Conservation (phyloP, 192 early-diverging fungal genomes). For the Coemansia sp. region DNA sequence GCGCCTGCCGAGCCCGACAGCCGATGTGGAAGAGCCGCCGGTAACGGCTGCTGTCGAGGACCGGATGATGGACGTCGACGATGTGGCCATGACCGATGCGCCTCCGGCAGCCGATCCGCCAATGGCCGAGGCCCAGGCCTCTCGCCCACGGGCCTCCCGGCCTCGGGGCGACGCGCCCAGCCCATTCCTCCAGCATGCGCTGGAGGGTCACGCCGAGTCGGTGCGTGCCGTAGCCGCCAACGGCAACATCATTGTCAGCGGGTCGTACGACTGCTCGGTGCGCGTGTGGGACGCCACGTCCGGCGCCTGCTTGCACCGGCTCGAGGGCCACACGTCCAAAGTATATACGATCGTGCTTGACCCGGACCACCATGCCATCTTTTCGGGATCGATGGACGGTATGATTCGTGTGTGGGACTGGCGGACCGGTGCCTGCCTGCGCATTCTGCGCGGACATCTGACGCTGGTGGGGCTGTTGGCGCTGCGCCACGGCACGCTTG, state of each 20-base stretch:
- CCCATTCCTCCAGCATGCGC: constrained; percentile 75
- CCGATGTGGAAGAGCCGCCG: no score
- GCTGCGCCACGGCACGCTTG: constrained; percentile 74
- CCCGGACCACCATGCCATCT: constrained; percentile 73
- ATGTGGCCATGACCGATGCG: constrained; percentile 14
- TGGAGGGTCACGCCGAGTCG: constrained; percentile 82
- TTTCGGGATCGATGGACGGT: constrained; percentile 92
- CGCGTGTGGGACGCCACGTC: constrained; percentile 84
- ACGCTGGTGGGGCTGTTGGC: constrained; percentile 93
- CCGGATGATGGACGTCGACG: not conserved
- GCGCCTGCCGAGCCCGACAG: constrained; percentile 75
- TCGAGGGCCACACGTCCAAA: constrained; percentile 85
- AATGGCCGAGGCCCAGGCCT: not conserved
- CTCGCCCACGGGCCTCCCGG: no score
- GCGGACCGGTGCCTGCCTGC: constrained; percentile 69
- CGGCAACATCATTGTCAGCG: constrained; percentile 81
- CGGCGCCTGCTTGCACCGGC: constrained; percentile 61
- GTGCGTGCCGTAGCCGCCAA: constrained; percentile 90
- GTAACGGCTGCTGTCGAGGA: no score
- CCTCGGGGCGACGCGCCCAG: constrained; percentile 47
- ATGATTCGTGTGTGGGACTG: constrained; percentile 91
- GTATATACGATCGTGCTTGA: constrained; percentile 94
- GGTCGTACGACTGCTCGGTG: constrained; percentile 87
- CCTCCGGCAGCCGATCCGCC: not conserved
- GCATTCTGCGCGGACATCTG: constrained; percentile 81